Percentiles rank a stretch among this genome's conserved stretches.
phyloP scores from a whole-genome alignment of 2,329 filamentous ascomycete species.

The Fusarium coffeatum region DNA sequence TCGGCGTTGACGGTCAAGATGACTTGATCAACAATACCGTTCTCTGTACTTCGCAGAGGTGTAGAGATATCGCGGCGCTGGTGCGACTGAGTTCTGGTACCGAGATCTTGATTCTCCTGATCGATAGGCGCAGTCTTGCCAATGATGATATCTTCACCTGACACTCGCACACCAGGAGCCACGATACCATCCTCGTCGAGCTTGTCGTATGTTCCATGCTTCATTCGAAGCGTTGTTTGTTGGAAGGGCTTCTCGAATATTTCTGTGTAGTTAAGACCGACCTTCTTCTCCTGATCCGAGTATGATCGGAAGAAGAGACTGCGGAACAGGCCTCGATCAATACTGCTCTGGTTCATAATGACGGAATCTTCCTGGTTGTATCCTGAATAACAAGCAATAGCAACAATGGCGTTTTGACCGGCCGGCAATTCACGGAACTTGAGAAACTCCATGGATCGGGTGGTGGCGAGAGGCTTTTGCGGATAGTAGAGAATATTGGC shows the following conservation, averaged over 20 bases:
- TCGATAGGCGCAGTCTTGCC: slow-evolving; percentile 97
- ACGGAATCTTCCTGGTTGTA: slow-evolving; percentile 99
- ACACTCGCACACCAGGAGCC: slow-evolving; percentile 91
- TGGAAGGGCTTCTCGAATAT: slow-evolving; percentile 95
- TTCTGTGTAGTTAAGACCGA: slow-evolving; percentile 93
- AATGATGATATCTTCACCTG: slow-evolving; percentile 98
- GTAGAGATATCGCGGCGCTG: slow-evolving; percentile 96
- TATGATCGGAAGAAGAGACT: slow-evolving; percentile 98
- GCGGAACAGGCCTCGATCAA: slow-evolving; percentile 95
- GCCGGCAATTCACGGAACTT: slow-evolving; percentile 98
- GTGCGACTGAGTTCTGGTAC: slow-evolving; percentile 89
- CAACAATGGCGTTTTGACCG: slow-evolving; percentile 97
- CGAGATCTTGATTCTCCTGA: slow-evolving; percentile 91
- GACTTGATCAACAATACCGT: slow-evolving; percentile 94
- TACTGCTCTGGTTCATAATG: slow-evolving; percentile 99
- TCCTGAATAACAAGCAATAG: slow-evolving; percentile 95
- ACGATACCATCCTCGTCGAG: slow-evolving; percentile 96
- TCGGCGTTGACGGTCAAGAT: slow-evolving; percentile 95
- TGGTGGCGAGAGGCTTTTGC: slow-evolving; percentile 96
- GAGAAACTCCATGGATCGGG: slow-evolving; percentile 97
- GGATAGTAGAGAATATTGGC: slow-evolving; percentile 99
- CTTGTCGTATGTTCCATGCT: slow-evolving; percentile 97
- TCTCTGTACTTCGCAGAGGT: slow-evolving; percentile 93
- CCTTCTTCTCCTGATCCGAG: slow-evolving; percentile 95
- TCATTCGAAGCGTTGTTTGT: slow-evolving; percentile 87